A percentile compares a stretch with the other conserved stretches of the same genome.
phyloP scores from a whole-genome alignment of 164 flowering plant genomes.

The Amborella trichopoda region DNA sequence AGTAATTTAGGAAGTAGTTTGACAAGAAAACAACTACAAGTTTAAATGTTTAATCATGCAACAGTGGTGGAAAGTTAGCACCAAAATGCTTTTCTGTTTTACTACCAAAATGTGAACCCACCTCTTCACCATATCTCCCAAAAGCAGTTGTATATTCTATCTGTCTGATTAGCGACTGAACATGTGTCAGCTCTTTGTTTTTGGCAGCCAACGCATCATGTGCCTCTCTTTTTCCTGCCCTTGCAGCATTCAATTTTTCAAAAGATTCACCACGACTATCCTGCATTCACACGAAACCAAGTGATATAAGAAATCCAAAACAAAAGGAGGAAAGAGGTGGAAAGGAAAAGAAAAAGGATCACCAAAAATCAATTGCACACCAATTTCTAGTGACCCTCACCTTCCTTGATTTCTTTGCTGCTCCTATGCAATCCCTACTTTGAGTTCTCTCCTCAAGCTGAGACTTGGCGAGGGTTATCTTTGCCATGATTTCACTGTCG shows the following conservation, averaged over 20 bases:
- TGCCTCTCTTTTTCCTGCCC: conserved; percentile 40
- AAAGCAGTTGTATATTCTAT: conserved; percentile 58
- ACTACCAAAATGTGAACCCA: conserved; percentile 3
- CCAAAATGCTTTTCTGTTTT: neutral
- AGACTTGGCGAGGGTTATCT: too few relatives aligned
- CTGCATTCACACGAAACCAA: too few relatives aligned
- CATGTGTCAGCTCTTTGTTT: conserved; percentile 52
- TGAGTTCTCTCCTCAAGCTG: too few relatives aligned
- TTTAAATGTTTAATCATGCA: neutral
- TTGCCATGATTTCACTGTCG: too few relatives aligned
- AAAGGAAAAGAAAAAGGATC: neutral
- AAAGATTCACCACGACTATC: conserved; percentile 12
- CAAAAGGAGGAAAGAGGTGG: conserved; percentile 4
- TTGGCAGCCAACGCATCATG: conserved; percentile 35
- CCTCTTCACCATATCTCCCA: conserved; percentile 57
- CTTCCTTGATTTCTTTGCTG: too few relatives aligned
- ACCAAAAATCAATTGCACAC: neutral
- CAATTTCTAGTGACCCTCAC: too few relatives aligned
- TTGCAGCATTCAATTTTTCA: conserved; percentile 34
- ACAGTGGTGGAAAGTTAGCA: neutral
- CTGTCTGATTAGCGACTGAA: conserved; percentile 38
- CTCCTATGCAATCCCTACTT: too few relatives aligned
- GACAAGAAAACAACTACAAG: neutral
- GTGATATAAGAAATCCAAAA: too few relatives aligned
- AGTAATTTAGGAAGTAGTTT: neutral